These are phyloP conservation scores for Lycium barbarum DNA, from an alignment of 257 asterid genomes.

Conservation along the genomic window DNA sequence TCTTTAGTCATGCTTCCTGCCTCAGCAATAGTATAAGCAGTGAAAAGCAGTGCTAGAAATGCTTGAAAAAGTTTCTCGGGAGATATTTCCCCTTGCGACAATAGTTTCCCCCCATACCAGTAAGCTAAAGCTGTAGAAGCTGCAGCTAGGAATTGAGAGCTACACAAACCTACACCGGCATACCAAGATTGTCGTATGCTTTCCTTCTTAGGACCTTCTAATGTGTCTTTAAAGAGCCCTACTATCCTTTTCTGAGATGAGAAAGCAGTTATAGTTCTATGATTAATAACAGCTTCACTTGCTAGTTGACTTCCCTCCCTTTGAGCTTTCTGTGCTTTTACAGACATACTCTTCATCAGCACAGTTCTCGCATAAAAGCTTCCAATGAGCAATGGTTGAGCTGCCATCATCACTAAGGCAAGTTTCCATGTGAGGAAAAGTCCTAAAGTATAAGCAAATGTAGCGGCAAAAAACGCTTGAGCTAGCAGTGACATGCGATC, in stretches of 20 bases:
- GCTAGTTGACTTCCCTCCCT: constrained; percentile 74
- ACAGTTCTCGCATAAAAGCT: constrained; percentile 68
- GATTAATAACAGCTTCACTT: constrained; percentile 70
- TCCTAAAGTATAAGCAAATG: constrained; percentile 61
- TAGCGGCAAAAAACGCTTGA: constrained; percentile 60
- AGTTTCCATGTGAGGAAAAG: constrained; percentile 63
- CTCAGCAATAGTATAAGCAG: constrained; percentile 90
- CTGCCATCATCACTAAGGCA: constrained; percentile 72
- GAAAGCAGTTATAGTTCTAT: constrained; percentile 73
- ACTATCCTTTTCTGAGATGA: constrained; percentile 63
- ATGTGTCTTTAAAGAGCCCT: constrained; percentile 52
- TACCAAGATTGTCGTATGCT: constrained; percentile 73
- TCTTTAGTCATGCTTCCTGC: constrained; percentile 96
- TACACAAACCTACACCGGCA: constrained; percentile 71
- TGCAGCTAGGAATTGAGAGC: constrained; percentile 81
- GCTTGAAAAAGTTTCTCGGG: constrained; percentile 79
- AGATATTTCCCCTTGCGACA: constrained; percentile 47
- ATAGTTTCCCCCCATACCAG: constrained; percentile 81
- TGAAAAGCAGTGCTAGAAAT: constrained; percentile 70
- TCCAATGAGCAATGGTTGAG: constrained; percentile 68
- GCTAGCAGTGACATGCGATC: constrained; percentile 64
- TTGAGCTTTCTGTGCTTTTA: constrained; percentile 59
- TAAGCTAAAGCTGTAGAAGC: constrained; percentile 82
- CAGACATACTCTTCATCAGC: constrained; percentile 63
- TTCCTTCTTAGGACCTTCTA: constrained; percentile 62